Evolutionary conservation across 2,329 filamentous ascomycete genomes (phyloP).

Genomic region (Ploettnerulaceae sp.): DNA sequence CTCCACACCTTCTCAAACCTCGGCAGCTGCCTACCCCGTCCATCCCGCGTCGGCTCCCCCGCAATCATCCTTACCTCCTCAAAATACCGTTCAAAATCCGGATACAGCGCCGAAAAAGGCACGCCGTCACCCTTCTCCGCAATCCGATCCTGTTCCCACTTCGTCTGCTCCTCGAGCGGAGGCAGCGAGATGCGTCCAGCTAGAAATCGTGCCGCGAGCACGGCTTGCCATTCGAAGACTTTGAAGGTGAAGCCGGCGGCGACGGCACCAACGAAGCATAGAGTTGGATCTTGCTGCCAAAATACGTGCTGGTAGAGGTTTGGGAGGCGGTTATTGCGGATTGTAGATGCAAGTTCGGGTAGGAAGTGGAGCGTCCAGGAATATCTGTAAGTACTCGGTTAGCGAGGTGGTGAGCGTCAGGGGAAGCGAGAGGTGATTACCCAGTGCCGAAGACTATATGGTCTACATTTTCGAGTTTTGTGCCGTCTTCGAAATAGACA

Average conservation of each 20-base stretch:
- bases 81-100: constrained; percentile 62
- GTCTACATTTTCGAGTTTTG: constrained; percentile 49
- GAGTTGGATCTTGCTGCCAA: constrained; percentile 47
- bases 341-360: constrained; percentile 39
- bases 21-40: constrained; percentile 42
- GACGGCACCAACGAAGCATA: constrained; percentile 56
- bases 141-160: constrained; percentile 55
- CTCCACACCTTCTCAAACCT: constrained; percentile 44
- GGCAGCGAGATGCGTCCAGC: constrained; percentile 51
- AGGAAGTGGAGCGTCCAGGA: constrained; percentile 60
- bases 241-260: constrained; percentile 59
- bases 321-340: constrained; percentile 51
- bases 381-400: constrained; percentile 35
- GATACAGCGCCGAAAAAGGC: constrained; percentile 52
- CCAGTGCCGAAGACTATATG: constrained; percentile 63
- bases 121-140: constrained; percentile 49
- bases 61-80: constrained; percentile 48
- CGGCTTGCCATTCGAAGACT: constrained; percentile 65
- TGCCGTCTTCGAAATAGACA: constrained; percentile 54
- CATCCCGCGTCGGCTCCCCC: constrained; percentile 40
- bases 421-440: background rate
- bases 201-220: constrained; percentile 54
- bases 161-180: constrained; percentile 41
- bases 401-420: background rate
- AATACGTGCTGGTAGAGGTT: constrained; percentile 55